Evolutionary conservation across 371 early-diverging fungal genomes (phyloP).

Genomic region (Lichtheimia hyalospora): DNA sequence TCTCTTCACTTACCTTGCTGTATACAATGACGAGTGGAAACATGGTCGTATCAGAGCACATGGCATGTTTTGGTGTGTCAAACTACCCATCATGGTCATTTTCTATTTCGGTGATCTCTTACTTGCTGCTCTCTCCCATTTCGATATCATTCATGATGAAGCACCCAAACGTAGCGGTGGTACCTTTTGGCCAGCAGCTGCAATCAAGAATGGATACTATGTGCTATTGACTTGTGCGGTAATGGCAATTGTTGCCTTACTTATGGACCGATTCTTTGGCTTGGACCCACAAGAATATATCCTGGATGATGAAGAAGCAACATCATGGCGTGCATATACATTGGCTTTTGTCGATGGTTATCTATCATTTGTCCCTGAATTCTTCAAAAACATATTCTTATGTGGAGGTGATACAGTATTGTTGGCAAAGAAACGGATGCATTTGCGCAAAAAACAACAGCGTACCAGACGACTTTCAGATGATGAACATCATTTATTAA

Average conservation of each 20-base stretch:
- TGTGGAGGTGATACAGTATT: constrained; percentile 42
- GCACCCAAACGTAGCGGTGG: constrained; percentile 25
- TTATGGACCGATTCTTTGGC: constrained; percentile 45
- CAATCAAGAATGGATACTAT: constrained; percentile 44
- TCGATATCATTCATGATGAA: constrained; percentile 35
- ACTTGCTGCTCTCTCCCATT: constrained; percentile 22
- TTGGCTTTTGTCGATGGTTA: constrained; percentile 41
- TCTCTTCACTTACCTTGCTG: constrained; percentile 43
- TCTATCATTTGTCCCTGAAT: constrained; percentile 43
- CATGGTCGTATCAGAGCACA: constrained; percentile 38
- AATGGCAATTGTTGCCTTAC: constrained; percentile 34
- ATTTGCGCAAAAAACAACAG: constrained; percentile 10
- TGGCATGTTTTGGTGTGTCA: constrained; percentile 57
- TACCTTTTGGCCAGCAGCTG: constrained; percentile 38
- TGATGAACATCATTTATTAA: constrained; percentile 4
- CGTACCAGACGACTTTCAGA: neutral
- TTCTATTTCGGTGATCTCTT: constrained; percentile 50
- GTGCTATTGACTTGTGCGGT: constrained; percentile 38
- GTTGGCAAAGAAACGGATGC: constrained; percentile 40
- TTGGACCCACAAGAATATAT: constrained; percentile 14
- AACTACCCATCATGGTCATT: constrained; percentile 50
- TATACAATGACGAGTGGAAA: constrained; percentile 41
- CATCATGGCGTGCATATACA: constrained; percentile 13
- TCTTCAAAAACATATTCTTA: constrained; percentile 35
- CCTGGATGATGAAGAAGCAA: constrained; percentile 5